phyloP scores from a whole-genome alignment of 2,329 filamentous ascomycete genomes.

The Akanthomyces uredinophilus region DNA sequence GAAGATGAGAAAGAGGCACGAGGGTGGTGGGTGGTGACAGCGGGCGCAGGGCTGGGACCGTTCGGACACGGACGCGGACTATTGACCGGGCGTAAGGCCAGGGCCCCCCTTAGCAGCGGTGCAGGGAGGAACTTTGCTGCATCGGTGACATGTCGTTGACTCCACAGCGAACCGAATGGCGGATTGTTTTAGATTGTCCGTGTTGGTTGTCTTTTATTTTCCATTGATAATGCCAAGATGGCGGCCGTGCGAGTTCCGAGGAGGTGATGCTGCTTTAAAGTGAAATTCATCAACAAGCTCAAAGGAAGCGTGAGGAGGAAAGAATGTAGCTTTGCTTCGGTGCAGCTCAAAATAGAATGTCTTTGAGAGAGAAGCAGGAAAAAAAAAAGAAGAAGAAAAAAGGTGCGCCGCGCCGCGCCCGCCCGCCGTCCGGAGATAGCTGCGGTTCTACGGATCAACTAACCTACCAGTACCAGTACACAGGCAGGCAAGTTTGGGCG shows the following conservation, averaged over 20 bases:
- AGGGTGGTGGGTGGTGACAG: too few relatives aligned
- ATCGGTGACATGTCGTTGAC: not conserved
- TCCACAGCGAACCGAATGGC: not conserved
- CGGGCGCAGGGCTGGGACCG: not conserved
- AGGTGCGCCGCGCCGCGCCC: not conserved
- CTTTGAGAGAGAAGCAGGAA: too few relatives aligned
- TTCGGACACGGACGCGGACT: not conserved
- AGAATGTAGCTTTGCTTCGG: not conserved
- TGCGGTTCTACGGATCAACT: too few relatives aligned
- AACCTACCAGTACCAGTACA: too few relatives aligned
- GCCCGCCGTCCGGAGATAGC: not conserved
- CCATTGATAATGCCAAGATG: not conserved
- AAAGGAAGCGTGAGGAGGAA: too few relatives aligned
- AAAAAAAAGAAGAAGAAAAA: too few relatives aligned
- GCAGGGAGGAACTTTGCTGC: not conserved
- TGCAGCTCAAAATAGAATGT: not conserved
- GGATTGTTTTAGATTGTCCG: not conserved
- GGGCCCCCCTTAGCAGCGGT: too few relatives aligned
- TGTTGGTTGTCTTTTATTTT: not conserved
- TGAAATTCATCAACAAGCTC: too few relatives aligned
- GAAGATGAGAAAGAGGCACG: too few relatives aligned
- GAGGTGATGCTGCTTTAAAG: too few relatives aligned
- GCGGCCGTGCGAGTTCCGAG: not conserved
- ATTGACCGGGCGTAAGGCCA: not conserved
- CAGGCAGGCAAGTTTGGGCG: too few relatives aligned